A percentile compares a stretch with the other conserved stretches of the same genome.
Conservation (phyloP, 306 rosid species). For the Malus fusca region DNA sequence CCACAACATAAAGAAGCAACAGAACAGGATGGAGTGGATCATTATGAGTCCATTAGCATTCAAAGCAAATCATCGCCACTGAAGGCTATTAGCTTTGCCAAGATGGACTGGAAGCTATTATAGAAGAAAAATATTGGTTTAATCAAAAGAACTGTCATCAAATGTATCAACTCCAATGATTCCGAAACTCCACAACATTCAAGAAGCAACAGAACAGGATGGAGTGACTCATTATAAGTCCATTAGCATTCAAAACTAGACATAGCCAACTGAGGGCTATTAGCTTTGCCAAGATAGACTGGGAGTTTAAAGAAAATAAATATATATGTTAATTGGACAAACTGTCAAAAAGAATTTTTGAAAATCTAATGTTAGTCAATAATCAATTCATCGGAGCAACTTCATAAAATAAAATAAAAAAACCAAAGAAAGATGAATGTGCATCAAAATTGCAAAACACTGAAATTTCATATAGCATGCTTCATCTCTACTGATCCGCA, state of each 20-base stretch:
- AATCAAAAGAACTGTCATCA: not conserved
- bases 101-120: conserved; percentile 41
- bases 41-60: conserved; percentile 57
- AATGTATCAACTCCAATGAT: conserved; percentile 41
- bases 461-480: not conserved
- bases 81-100: conserved; percentile 53
- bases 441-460: not conserved
- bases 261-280: conserved; percentile 24
- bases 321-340: not conserved
- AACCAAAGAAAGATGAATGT: not conserved
- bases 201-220: conserved; percentile 32
- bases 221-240: conserved; percentile 29
- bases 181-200: conserved; percentile 26
- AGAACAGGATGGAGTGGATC: conserved; percentile 31
- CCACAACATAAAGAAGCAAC: conserved; percentile 20
- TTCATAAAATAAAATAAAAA: not conserved
- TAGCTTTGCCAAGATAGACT: conserved; percentile 80
- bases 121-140: not conserved
- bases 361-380: too few species aligned
- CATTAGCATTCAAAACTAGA: conserved; percentile 70
- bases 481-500: conserved; percentile 44
- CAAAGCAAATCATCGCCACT: conserved; percentile 43
- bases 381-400: not conserved
- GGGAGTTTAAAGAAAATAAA: not conserved
- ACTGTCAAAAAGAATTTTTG: not conserved